Base-by-base conservation (phyloP, 1,284 basidiomycete species). In the Austroboletus niveus region DNA sequence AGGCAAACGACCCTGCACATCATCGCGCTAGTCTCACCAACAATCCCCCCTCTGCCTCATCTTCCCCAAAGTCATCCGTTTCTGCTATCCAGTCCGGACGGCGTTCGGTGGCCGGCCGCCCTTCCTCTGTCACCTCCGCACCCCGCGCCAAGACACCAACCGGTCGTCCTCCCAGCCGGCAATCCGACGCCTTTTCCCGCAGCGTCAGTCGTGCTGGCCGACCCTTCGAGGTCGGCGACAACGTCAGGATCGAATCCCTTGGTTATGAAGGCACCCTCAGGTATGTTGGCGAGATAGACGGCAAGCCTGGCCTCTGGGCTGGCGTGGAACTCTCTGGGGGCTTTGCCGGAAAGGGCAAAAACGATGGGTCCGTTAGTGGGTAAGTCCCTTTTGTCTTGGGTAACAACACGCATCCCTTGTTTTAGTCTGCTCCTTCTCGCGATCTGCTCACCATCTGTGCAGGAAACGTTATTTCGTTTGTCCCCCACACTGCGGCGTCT, bases 341-440 rank as follows among this genome's bases (percentile, higher is more conserved):
- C 2, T 95, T 92, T 64, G 71, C 78, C 14, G 94, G 96, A n/a
- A 90, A 90, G 66, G 96, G 96, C 2, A 98, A 98, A 75, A 99
- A 99, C 64, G 85, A 98, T 64, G 96, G 96, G 20, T 83, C 83
- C 42, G 94, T 97, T 4, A 81, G 79, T 57, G 92, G 91, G 94
- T 96, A 65, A 76, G 92, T 69, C 31, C 68, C 11, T 3, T 15
- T 12, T 12, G 27, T 47, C 31, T 53, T 42, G 36, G 17, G 46
- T 44, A 22, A 38, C 40, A 34, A 24, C 24, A 42, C 8, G 40
- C 22, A 12, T 10, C 20, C 17, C 22, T 2, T 17, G 14, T 12
- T 29, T 49, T 36, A 8, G 46, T 40, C 24, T 17, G 4, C n/a
- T 51, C 12, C 41, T 6, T 53, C 30, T 41, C 36, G 45, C 39